Percentiles rank a stretch among this genome's conserved stretches.
Conservation (phyloP, 352 stramenopile genomes). For the Globisporangium iwayamae region DNA sequence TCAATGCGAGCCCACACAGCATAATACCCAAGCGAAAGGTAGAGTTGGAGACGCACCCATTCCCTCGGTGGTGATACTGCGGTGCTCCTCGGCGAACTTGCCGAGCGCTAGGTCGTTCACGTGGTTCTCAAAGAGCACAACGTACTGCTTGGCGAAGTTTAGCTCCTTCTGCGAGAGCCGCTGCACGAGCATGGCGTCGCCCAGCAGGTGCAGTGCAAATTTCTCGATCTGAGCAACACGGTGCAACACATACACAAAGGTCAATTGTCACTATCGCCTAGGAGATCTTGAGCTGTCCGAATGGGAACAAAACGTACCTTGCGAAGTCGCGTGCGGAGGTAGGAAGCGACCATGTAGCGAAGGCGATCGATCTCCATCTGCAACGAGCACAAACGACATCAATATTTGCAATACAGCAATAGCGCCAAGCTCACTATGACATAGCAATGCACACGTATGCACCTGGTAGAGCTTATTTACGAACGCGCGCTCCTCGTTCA, state of each 20-base stretch:
- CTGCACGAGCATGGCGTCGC: constrained; percentile 35
- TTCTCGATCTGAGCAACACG: constrained; percentile 56
- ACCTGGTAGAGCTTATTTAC: constrained; percentile 84
- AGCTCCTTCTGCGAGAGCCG: constrained; percentile 71
- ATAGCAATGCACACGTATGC: background rate
- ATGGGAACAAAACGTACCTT: constrained; percentile 33
- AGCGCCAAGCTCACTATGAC: background rate
- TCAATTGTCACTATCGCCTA: background rate
- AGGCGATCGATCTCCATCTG: constrained; percentile 87
- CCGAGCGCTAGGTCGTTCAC: constrained; percentile 58
- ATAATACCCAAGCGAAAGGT: background rate
- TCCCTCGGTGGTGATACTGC: constrained; percentile 43
- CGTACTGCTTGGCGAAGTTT: constrained; percentile 72
- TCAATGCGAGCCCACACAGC: background rate
- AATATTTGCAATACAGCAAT: background rate
- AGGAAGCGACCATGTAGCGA: constrained; percentile 81
- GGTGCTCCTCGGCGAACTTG: constrained; percentile 68
- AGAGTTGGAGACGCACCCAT: constrained; percentile 48
- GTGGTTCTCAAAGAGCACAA: constrained; percentile 66
- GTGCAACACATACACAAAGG: background rate
- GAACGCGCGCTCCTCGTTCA: constrained; percentile 79
- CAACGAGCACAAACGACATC: background rate
- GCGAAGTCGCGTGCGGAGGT: constrained; percentile 66
- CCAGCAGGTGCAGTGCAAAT: constrained; percentile 62
- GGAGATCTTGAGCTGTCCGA: background rate